phyloP scores from a whole-genome alignment of 768 basidiomycete species.

The Phylloporus arenicola region DNA sequence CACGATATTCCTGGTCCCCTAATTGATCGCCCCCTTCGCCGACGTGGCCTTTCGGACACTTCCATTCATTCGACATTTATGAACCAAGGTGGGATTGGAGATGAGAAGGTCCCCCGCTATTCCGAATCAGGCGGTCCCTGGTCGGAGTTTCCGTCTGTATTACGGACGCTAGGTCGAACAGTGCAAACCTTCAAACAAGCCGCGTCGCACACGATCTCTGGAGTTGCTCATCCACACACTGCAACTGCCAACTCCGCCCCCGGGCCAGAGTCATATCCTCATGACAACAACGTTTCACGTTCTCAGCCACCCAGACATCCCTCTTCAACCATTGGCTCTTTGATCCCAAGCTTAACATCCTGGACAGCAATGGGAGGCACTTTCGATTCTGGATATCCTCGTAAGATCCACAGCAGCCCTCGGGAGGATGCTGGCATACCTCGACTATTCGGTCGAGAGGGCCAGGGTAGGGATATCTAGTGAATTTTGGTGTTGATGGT shows the following conservation, averaged over 20 bases:
- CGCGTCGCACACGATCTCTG: conserved; percentile 27
- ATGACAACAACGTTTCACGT: conserved; percentile 9
- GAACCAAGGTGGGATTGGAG: conserved; percentile 40
- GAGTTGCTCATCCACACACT: conserved; percentile 6
- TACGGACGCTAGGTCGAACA: conserved; percentile 49
- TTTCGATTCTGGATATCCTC: conserved; percentile 16
- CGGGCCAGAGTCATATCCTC: not conserved
- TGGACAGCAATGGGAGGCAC: conserved; percentile 29
- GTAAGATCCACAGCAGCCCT: conserved; percentile 1
- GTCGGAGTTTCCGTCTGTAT: conserved; percentile 44
- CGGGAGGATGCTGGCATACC: conserved; percentile 20
- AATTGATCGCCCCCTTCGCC: conserved; percentile 60
- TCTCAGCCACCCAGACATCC: conserved; percentile 20
- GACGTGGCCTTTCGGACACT: conserved; percentile 85
- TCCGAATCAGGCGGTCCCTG: conserved; percentile 21
- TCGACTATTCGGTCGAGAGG: conserved; percentile 25
- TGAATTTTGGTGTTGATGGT: not conserved
- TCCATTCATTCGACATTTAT: conserved; percentile 86
- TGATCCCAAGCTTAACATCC: conserved; percentile 33
- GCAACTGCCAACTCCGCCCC: not conserved
- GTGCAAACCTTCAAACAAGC: conserved; percentile 45
- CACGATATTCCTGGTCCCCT: conserved; percentile 47
- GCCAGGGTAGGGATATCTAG: conserved; percentile 22
- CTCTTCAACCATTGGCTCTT: conserved; percentile 19
- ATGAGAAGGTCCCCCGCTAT: not conserved